A percentile compares a stretch with the other conserved stretches of the same genome.
Conservation (phyloP, 1,284 basidiomycete species). For the Fomes fomentarius region DNA sequence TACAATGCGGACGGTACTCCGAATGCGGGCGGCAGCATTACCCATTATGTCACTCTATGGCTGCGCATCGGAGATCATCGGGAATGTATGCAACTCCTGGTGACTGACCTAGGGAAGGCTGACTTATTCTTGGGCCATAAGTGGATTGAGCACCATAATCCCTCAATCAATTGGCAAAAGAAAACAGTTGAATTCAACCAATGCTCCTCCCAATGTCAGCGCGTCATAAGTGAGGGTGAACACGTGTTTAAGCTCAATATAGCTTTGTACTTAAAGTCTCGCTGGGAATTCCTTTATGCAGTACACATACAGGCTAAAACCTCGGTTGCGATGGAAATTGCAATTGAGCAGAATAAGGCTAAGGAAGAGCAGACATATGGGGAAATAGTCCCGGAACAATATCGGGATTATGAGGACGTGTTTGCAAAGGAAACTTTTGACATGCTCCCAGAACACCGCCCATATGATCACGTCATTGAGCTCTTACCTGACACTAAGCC, state of each 20-base stretch:
- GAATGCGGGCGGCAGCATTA: conserved; percentile 10
- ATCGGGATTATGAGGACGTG: conserved; percentile 16
- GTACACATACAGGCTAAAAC: neutral
- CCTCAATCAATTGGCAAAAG: conserved; percentile 25
- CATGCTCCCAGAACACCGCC: conserved; percentile 13
- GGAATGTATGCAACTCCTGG: conserved; percentile 4
- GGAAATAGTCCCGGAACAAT: conserved; percentile 14
- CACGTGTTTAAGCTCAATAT: conserved; percentile 12
- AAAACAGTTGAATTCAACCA: conserved; percentile 11
- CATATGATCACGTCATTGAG: conserved; percentile 27
- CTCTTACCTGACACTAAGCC: conserved; percentile 13
- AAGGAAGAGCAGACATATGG: conserved; percentile 5
- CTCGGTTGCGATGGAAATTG: neutral
- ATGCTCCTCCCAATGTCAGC: conserved; percentile 14
- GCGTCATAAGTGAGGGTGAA: conserved; percentile 15
- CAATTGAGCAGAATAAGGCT: conserved; percentile 3
- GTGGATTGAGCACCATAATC: conserved; percentile 30
- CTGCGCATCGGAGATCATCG: conserved; percentile 8
- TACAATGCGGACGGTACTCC: conserved; percentile 12
- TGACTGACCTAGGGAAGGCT: conserved; percentile 17
- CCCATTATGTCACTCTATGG: conserved; percentile 3
- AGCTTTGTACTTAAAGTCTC: neutral
- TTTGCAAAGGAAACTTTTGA: conserved; percentile 17
- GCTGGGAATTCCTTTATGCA: no score
- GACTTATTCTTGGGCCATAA: conserved; percentile 20